These are phyloP conservation scores for Tuber brumale DNA, from an alignment of 495 filamentous ascomycete species.

Conservation along the genomic window DNA sequence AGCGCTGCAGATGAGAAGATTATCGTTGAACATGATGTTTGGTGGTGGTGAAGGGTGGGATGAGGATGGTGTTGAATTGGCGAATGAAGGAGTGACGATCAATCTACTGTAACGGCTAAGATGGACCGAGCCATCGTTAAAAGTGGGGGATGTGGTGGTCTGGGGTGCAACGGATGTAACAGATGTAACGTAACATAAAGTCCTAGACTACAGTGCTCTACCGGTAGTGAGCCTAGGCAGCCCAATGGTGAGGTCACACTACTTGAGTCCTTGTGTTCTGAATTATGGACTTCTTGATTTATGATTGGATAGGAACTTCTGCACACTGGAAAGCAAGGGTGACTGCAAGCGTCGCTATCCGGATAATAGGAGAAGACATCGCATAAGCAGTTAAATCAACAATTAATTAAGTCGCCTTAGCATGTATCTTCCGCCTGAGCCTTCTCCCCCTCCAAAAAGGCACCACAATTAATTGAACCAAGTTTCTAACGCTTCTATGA, in stretches of 20 bases:
- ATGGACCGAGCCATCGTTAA: background rate
- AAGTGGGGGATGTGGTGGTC: background rate
- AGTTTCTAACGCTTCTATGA: background rate
- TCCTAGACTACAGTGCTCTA: background rate
- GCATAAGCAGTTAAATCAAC: background rate
- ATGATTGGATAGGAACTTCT: background rate
- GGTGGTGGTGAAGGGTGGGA: background rate
- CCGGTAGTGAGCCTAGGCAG: background rate
- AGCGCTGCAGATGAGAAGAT: slow-evolving; percentile 58
- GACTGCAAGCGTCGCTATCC: background rate
- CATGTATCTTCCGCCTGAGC: background rate
- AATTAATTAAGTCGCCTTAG: background rate
- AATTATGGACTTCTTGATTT: background rate
- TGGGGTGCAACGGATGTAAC: background rate
- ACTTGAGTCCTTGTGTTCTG: background rate
- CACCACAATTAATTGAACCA: background rate
- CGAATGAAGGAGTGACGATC: background rate
- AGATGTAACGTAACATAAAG: background rate
- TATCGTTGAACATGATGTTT: slow-evolving; percentile 38
- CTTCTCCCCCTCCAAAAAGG: background rate
- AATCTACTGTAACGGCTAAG: background rate
- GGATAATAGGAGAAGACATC: background rate
- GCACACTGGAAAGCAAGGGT: background rate
- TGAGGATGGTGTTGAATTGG: background rate
- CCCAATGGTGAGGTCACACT: background rate